Conservation (phyloP, 192 early-diverging fungal genomes). For the Backusella westeae region DNA sequence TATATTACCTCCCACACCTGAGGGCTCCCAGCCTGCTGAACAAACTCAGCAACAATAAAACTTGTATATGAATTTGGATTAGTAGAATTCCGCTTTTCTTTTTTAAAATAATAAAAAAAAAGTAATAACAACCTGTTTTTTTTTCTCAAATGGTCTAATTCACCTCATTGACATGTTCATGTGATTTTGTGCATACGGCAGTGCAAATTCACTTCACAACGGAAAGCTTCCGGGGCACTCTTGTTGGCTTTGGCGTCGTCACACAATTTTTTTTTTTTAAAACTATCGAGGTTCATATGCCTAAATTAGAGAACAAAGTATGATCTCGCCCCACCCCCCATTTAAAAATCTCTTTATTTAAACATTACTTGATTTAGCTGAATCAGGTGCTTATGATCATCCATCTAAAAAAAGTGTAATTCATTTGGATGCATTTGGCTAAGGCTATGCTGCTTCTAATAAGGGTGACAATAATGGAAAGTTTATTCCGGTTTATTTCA, state of each 20-base stretch:
- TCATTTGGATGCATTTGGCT: background rate
- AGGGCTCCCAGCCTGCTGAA: slow-evolving; percentile 1
- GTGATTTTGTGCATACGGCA: slow-evolving; percentile 4
- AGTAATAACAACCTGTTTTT: background rate
- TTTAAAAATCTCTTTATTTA: slow-evolving; percentile 5
- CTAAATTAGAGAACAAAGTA: slow-evolving; percentile 5
- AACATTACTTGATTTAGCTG: background rate
- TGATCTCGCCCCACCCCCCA: slow-evolving; percentile 5
- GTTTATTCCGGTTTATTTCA: background rate
- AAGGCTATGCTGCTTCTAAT: background rate
- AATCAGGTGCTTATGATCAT: slow-evolving; percentile 1
- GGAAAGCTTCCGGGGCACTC: slow-evolving; percentile 9
- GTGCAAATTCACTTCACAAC: slow-evolving; percentile 1
- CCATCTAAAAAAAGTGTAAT: slow-evolving; percentile 5
- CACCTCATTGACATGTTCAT: slow-evolving; percentile 3
- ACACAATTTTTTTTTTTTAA: background rate
- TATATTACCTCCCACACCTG: background rate
- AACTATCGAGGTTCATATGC: background rate
- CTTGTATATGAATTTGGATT: background rate
- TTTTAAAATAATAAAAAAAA: background rate
- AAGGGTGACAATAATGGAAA: background rate
- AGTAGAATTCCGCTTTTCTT: background rate
- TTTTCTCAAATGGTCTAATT: background rate
- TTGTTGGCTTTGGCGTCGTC: slow-evolving; percentile 7
- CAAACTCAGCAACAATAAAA: slow-evolving; percentile 1